Evolutionary conservation across 495 filamentous ascomycete genomes (phyloP).

Genomic region (Xylaria sp.): DNA sequence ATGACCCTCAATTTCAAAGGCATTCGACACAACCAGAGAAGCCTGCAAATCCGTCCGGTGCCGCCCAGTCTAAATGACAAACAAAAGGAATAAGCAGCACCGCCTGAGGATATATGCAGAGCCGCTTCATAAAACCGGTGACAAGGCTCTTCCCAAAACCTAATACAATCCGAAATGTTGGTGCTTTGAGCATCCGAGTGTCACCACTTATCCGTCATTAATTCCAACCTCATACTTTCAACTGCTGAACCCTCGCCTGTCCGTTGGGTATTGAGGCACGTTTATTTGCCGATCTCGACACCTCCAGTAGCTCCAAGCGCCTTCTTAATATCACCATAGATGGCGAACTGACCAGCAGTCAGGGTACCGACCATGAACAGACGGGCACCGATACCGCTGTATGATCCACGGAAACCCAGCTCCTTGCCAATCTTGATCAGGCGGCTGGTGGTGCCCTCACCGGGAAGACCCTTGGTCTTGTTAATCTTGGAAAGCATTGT

Average conservation of each 20-base stretch:
- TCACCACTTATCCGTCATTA: slow-evolving; percentile 34
- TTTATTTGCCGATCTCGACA: slow-evolving; percentile 74
- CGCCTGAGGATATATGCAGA: slow-evolving; percentile 30
- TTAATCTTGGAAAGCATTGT: slow-evolving; percentile 99
- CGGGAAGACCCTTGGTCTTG: slow-evolving; percentile 96
- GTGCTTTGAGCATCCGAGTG: slow-evolving; percentile 10
- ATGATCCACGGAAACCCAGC: slow-evolving; percentile 88
- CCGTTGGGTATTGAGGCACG: background rate
- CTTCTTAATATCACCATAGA: slow-evolving; percentile 75
- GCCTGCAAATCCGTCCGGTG: slow-evolving; percentile 37
- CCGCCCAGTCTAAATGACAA: slow-evolving; percentile 42
- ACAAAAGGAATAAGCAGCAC: slow-evolving; percentile 36
- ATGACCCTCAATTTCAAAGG: slow-evolving; percentile 24
- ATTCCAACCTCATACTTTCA: slow-evolving; percentile 6
- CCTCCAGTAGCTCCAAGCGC: slow-evolving; percentile 72
- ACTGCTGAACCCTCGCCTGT: background rate
- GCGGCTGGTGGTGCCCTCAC: slow-evolving; percentile 90
- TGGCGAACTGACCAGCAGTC: slow-evolving; percentile 95
- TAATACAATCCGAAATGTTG: slow-evolving; percentile 10
- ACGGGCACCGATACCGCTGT: slow-evolving; percentile 91
- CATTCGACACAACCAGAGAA: slow-evolving; percentile 35
- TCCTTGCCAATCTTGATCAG: slow-evolving; percentile 96
- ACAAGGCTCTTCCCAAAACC: slow-evolving; percentile 28
- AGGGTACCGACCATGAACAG: slow-evolving; percentile 82
- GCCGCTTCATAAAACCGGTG: slow-evolving; percentile 31